A percentile compares a stretch with the other conserved stretches of the same genome.
These are phyloP conservation scores for Mycena rosella DNA, from an alignment of 768 basidiomycete species.

Conservation along the genomic window DNA sequence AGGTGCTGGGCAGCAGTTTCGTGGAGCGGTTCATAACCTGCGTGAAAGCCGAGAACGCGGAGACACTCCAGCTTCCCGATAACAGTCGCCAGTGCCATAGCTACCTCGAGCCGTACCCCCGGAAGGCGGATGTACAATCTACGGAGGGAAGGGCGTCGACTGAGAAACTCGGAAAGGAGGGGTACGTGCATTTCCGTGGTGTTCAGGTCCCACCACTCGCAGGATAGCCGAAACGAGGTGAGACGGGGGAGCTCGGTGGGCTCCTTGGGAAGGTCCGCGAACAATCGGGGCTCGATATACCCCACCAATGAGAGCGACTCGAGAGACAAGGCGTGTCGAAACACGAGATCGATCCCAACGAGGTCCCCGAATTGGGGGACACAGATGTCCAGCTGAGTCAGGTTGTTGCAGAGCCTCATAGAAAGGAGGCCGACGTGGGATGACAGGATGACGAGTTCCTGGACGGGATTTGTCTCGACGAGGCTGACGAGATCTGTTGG, in stretches of 20 bases:
- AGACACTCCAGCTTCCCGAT: constrained; percentile 45
- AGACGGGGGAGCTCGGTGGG: constrained; percentile 47
- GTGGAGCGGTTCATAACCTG: constrained; percentile 45
- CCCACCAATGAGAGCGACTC: constrained; percentile 56
- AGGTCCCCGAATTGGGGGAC: constrained; percentile 45
- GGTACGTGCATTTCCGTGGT: constrained; percentile 35
- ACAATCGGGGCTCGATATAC: constrained; percentile 43
- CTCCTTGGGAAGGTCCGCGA: constrained; percentile 47
- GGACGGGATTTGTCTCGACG: constrained; percentile 31
- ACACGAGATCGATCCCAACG: constrained; percentile 50
- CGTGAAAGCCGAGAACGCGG: constrained; percentile 55
- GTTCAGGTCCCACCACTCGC: constrained; percentile 38
- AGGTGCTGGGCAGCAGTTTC: constrained; percentile 43
- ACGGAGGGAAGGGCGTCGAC: constrained; percentile 43
- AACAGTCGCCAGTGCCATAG: constrained; percentile 40
- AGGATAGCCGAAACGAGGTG: constrained; percentile 53
- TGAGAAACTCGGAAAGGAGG: constrained; percentile 49
- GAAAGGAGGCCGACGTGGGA: constrained; percentile 46
- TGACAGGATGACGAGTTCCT: constrained; percentile 46
- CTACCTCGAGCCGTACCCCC: constrained; percentile 38
- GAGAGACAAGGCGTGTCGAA: constrained; percentile 49
- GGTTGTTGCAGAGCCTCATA: constrained; percentile 45
- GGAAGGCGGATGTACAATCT: constrained; percentile 53
- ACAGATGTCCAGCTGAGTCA: constrained; percentile 51
- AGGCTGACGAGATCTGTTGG: constrained; percentile 24